Evolutionary conservation across 805 yeast species (phyloP).

Genomic region (Kodamaea neixiangensis): DNA sequence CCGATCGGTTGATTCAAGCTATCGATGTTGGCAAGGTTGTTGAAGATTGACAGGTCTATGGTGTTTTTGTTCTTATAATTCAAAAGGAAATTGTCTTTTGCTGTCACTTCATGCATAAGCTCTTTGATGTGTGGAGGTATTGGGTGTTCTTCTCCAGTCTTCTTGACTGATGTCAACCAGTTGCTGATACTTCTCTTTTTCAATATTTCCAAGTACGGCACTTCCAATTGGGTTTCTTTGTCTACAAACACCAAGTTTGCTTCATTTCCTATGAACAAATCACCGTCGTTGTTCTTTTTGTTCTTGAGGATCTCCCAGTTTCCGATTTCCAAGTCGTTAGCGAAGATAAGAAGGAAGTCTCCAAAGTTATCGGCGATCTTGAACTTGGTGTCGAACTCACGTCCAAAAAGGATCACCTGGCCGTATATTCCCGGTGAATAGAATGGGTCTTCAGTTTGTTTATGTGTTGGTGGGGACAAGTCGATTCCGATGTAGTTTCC

Average conservation of each 20-base stretch:
- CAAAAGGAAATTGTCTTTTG: constrained; percentile 22
- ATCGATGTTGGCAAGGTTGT: constrained; percentile 30
- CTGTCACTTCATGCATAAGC: constrained; percentile 22
- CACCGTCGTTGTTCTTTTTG: constrained; percentile 38
- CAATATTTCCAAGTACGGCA: constrained; percentile 43
- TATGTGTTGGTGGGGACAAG: constrained; percentile 65
- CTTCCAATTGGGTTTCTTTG: constrained; percentile 48
- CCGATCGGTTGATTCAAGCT: constrained; percentile 15
- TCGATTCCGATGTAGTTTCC: constrained; percentile 95
- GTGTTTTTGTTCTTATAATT: constrained; percentile 21
- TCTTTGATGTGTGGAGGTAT: constrained; percentile 5
- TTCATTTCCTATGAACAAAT: constrained; percentile 59
- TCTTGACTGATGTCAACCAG: constrained; percentile 33
- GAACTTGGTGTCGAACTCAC: constrained; percentile 89
- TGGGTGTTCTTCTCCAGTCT: constrained; percentile 16
- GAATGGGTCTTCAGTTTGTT: constrained; percentile 26
- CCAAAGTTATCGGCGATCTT: constrained; percentile 89
- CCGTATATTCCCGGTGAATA: constrained; percentile 57
- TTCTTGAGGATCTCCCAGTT: constrained; percentile 69
- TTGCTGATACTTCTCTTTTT: constrained; percentile 31
- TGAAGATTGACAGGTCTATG: constrained; percentile 33
- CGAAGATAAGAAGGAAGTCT: constrained; percentile 77
- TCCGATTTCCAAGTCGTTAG: constrained; percentile 84
- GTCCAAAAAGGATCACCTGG: constrained; percentile 89
- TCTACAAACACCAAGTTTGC: constrained; percentile 76